Evolutionary conservation across 768 basidiomycete species (phyloP).

Genomic region (Calvatia gigantea): DNA sequence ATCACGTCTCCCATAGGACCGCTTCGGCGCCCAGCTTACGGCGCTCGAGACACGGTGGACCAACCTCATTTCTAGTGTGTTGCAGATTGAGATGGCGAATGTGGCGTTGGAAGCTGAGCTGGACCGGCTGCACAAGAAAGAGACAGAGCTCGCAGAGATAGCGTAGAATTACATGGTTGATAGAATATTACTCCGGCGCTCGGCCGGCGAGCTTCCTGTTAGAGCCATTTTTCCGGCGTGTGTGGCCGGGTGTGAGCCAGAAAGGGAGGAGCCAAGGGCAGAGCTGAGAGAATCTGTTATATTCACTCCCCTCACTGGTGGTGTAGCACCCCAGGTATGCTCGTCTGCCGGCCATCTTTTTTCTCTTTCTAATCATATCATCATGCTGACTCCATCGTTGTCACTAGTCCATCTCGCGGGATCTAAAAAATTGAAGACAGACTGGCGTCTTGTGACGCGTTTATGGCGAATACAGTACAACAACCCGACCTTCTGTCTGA

Average conservation of each 20-base stretch:
- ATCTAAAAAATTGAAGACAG: slow-evolving; percentile 13
- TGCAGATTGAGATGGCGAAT: slow-evolving; percentile 96
- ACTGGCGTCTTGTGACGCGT: slow-evolving; percentile 73
- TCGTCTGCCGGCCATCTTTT: not conserved
- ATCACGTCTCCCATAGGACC: slow-evolving; percentile 46
- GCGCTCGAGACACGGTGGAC: slow-evolving; percentile 89
- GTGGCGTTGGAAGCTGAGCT: slow-evolving; percentile 84
- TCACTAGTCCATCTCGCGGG: slow-evolving; percentile 9
- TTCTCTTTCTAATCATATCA: not conserved
- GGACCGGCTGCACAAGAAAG: slow-evolving; percentile 50
- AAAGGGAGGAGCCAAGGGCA: slow-evolving; percentile 12
- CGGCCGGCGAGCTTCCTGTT: slow-evolving; percentile 12
- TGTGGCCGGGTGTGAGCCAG: slow-evolving; percentile 18
- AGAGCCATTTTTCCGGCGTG: slow-evolving; percentile 16
- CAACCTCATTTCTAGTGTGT: slow-evolving; percentile 82
- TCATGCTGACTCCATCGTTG: slow-evolving; percentile 1
- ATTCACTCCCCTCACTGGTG: slow-evolving; percentile 22
- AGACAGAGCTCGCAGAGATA: slow-evolving; percentile 56
- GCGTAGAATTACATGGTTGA: slow-evolving; percentile 15
- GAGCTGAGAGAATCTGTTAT: slow-evolving; percentile 11
- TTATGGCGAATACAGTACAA: slow-evolving; percentile 70
- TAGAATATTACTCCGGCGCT: slow-evolving; percentile 5
- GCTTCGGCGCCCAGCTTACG: slow-evolving; percentile 74
- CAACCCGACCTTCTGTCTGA: slow-evolving; percentile 42
- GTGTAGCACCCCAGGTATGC: slow-evolving; percentile 32